Base-by-base conservation (phyloP, 2,329 filamentous ascomycete genomes). In the Hymenoscyphus occultus region DNA sequence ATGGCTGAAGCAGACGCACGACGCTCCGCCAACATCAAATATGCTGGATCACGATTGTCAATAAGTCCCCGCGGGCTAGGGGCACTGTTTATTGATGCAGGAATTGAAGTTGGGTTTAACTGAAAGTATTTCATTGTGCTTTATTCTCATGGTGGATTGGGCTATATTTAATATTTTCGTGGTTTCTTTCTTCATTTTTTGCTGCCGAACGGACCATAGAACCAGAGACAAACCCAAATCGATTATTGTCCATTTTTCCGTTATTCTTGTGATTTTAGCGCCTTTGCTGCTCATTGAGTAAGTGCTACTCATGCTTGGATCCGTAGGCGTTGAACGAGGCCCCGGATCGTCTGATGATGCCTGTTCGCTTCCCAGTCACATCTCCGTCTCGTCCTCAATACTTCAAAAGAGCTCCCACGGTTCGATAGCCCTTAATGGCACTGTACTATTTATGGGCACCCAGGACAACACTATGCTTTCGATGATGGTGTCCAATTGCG, bases 1-100 rank as follows among this genome's bases (percentile, higher is more conserved):
- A 39, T 56, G 16, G 60, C 40, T 16, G 62, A 61, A 22, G 58
- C 42, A 16, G 32, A 32, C 31, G 54, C 54, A 9, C 54, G 54
- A 22, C 54, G 54, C 35, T 31, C 54, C 7, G 28, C 32, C 12
- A 57, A 57, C 32, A 57, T 14, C 32, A 57, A 31, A 32, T 14
- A 57, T n/a, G 32, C 22, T 32, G 54, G 14, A 57, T 16, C 5
- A 57, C 28, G 54, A 28, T 28, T 57, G n/a, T 57, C 54, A n/a
- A 31, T 57, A 57, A 57, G 54, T 32, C 32, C 54, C 14, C 54
- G 54, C 7, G 54, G 54, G 12, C 19, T 51, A 51, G 45, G 45
- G 2, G 54, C 31, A 16, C n/a, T 32, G 54, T 57, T 57, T 57
- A 10, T 28, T 57, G 54, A 57, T 57, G 54, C 31, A 32, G 54